A percentile compares a stretch with the other conserved stretches of the same genome.
Conservation (phyloP, 2,329 filamentous ascomycete species). For the Thielaviopsis euricoi region DNA sequence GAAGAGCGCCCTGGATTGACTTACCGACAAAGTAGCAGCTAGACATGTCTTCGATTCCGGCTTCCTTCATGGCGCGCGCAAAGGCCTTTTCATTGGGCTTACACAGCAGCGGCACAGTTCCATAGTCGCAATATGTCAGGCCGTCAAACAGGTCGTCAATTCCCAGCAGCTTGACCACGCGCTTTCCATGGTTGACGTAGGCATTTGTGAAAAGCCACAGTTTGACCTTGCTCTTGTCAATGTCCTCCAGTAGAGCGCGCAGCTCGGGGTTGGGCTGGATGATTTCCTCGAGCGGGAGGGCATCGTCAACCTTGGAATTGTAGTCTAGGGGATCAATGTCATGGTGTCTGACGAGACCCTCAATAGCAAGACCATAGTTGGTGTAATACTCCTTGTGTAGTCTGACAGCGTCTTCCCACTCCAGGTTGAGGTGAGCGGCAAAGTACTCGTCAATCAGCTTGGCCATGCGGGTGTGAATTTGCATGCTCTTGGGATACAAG, state of each 20-base stretch:
- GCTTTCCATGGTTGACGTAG: constrained; percentile 70
- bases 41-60: constrained; percentile 47
- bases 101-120: constrained; percentile 55
- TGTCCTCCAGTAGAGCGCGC: constrained; percentile 58
- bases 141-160: constrained; percentile 88
- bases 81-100: constrained; percentile 78
- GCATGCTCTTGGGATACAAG: constrained; percentile 72
- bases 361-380: constrained; percentile 92
- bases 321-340: constrained; percentile 91
- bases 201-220: constrained; percentile 96
- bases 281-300: constrained; percentile 69
- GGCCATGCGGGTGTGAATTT: constrained; percentile 80
- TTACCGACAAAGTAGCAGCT: constrained; percentile 87
- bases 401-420: constrained; percentile 60
- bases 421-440: constrained; percentile 53
- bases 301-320: constrained; percentile 88
- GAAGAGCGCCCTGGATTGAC: constrained; percentile 19
- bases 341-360: constrained; percentile 85
- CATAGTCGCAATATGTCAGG: constrained; percentile 88
- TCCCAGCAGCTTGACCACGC: constrained; percentile 65
- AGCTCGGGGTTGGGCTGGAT: constrained; percentile 65
- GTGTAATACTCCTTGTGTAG: constrained; percentile 88
- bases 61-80: constrained; percentile 74
- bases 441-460: constrained; percentile 56
- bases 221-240: constrained; percentile 70